Evolutionary conservation across 2,329 filamentous ascomycete genomes (phyloP), one percentile per base, ranked within the genome.

Genomic region (Cladophialophora psammophila): DNA sequence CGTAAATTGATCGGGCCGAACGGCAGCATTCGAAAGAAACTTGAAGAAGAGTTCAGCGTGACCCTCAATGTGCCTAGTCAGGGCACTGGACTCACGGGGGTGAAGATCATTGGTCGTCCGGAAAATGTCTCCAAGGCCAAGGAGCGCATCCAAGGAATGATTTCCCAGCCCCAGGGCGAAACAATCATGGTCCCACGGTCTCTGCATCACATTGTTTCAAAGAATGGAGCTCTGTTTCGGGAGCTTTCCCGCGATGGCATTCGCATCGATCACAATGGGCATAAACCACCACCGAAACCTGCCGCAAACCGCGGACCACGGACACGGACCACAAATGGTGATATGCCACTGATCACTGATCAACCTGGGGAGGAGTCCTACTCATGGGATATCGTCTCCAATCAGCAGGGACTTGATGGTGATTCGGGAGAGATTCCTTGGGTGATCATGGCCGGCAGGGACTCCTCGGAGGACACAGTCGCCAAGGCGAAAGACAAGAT

Each of bases 211-310:
- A 81, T 85, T 67, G 86, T 99, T 72, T 87, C 92, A 60, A 94
- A 97, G 77, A 94, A 94, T 71, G 95, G 94, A 1, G 90, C 93
- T 73, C 91, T 98, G 82, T 97, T 98, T 91, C 92, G 94, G 72
- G 91, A 89, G 74, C 88, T 99, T 50, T 89, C 91, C 71, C 94
- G 89, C 78, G 91, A 97, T 75, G 90, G 92, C 72, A 93, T 99
- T 72, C 95, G 91, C 0, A 91, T 99, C 61, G 94, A 98, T 78
- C 95, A 98, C 77, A 91, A 88, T 63, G 93, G 94, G 53, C 88
- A 95, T 67, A 82, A 90, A 64, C 83, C 91, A 3, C 95, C 95
- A 5, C 78, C 88, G 45, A 93, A 90, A 80, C 86, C 90, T 9
- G 80, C 86, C 50, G 74, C 81, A 65, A 80, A 83, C 75, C 71